Percentiles rank a stretch among this genome's conserved stretches.
Conservation (phyloP, 345 rosid species). For the Physaria fendleri region DNA sequence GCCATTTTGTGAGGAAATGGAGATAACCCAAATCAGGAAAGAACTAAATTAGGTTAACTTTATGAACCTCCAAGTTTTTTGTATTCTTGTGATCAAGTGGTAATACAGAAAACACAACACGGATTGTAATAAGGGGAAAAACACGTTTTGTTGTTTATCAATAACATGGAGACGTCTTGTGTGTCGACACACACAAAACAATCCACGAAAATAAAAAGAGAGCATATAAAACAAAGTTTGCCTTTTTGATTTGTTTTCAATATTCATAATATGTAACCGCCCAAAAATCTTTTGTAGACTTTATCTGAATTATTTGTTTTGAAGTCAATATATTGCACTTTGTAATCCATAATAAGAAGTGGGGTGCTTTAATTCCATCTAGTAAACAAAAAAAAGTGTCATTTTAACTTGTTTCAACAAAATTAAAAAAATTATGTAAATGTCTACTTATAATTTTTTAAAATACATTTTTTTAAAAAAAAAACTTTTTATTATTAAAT, state of each 20-base stretch:
- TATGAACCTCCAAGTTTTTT: constrained; percentile 8
- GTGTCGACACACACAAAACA: too few species aligned
- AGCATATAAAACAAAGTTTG: constrained; percentile 29
- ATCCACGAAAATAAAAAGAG: neutral
- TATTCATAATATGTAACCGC: constrained; percentile 25
- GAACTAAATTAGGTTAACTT: constrained; percentile 11
- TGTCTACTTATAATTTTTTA: too few species aligned
- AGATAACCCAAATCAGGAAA: neutral
- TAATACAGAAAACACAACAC: constrained; percentile 10
- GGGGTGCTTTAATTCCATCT: too few species aligned
- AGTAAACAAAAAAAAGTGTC: too few species aligned
- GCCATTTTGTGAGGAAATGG: neutral
- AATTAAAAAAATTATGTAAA: too few species aligned
- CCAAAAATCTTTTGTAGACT: neutral
- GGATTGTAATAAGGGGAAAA: constrained; percentile 1
- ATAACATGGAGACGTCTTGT: constrained; percentile 7
- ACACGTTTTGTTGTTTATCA: constrained; percentile 19
- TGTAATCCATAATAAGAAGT: neutral
- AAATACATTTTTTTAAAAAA: too few species aligned
- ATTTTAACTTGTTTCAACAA: too few species aligned
- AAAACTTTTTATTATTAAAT: too few species aligned
- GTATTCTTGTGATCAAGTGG: constrained; percentile 3
- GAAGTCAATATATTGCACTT: constrained; percentile 7
- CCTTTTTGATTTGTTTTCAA: constrained; percentile 12
- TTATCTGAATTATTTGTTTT: neutral